A percentile compares a stretch with the other conserved stretches of the same genome.
These are phyloP conservation scores for Arthrobotrys sinensis DNA, from an alignment of 2,329 filamentous ascomycete species.

Conservation along the genomic window DNA sequence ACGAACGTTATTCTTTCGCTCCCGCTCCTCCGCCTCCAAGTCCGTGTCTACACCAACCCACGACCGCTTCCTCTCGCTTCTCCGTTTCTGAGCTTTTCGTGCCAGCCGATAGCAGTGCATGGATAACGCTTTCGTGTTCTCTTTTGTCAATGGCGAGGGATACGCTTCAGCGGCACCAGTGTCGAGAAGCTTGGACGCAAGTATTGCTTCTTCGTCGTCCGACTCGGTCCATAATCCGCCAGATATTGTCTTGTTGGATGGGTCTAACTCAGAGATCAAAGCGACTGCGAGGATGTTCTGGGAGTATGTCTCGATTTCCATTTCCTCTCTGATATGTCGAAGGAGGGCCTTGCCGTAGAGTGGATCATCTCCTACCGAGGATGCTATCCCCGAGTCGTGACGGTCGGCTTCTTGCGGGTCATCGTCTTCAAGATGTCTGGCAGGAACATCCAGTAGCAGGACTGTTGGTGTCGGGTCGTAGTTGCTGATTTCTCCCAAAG, in stretches of 20 bases:
- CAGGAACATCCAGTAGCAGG: constrained; percentile 72
- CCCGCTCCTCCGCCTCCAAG: constrained; percentile 60
- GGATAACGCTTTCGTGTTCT: constrained; percentile 81
- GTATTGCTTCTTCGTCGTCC: constrained; percentile 68
- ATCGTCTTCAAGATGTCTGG: constrained; percentile 62
- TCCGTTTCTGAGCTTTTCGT: constrained; percentile 76
- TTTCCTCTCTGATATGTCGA: constrained; percentile 63
- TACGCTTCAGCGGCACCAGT: constrained; percentile 89
- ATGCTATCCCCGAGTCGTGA: constrained; percentile 64
- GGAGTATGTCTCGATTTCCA: constrained; percentile 62
- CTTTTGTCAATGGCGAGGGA: constrained; percentile 81
- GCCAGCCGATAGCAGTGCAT: constrained; percentile 87
- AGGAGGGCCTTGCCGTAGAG: constrained; percentile 64
- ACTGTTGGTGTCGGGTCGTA: constrained; percentile 72
- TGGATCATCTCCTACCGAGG: constrained; percentile 62
- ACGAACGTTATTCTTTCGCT: constrained; percentile 61
- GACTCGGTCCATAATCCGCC: constrained; percentile 61
- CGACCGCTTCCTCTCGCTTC: constrained; percentile 84
- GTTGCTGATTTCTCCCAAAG: constrained; percentile 72
- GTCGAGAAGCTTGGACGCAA: constrained; percentile 82
- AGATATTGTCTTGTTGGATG: constrained; percentile 65
- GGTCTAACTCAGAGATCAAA: constrained; percentile 66
- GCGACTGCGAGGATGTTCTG: constrained; percentile 65
- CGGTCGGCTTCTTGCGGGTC: constrained; percentile 62
- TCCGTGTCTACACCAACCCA: constrained; percentile 91